Percentiles rank a stretch among this genome's conserved stretches.
Conservation (phyloP, 352 stramenopile species). For the Phytophthora melonis region DNA sequence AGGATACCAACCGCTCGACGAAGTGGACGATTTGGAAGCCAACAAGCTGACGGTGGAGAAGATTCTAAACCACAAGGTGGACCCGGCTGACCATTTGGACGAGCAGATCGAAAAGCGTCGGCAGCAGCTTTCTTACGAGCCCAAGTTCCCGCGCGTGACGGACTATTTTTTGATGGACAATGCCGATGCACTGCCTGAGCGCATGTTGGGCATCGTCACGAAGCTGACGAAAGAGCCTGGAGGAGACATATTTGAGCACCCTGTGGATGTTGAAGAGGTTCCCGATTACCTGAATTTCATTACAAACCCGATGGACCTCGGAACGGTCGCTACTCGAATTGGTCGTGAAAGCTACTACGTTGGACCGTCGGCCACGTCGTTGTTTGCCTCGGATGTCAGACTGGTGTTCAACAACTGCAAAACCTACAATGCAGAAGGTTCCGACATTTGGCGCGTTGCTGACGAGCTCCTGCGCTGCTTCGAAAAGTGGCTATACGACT, state of each 20-base stretch:
- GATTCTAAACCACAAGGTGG: slow-evolving; percentile 88
- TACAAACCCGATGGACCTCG: slow-evolving; percentile 90
- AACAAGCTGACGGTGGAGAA: slow-evolving; percentile 91
- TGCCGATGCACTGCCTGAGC: slow-evolving; percentile 68
- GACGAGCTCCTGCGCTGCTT: slow-evolving; percentile 79
- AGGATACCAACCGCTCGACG: slow-evolving; percentile 86
- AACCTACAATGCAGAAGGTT: slow-evolving; percentile 83
- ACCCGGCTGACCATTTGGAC: slow-evolving; percentile 82
- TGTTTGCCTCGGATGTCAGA: slow-evolving; percentile 88
- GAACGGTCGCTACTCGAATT: slow-evolving; percentile 76
- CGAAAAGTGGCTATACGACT: slow-evolving; percentile 91
- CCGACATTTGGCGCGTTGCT: slow-evolving; percentile 82
- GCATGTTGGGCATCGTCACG: slow-evolving; percentile 79
- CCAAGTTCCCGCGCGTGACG: slow-evolving; percentile 78
- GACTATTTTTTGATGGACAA: slow-evolving; percentile 88
- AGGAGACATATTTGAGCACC: slow-evolving; percentile 85
- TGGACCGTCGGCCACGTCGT: slow-evolving; percentile 66
- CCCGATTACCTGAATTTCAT: slow-evolving; percentile 90
- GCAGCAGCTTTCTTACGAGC: slow-evolving; percentile 54
- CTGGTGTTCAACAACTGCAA: slow-evolving; percentile 92
- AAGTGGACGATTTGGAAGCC: slow-evolving; percentile 88
- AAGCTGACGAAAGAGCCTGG: slow-evolving; percentile 86
- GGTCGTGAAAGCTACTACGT: slow-evolving; percentile 86
- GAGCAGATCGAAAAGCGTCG: slow-evolving; percentile 85
- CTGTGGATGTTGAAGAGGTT: slow-evolving; percentile 83